phyloP scores from a whole-genome alignment of 2,329 filamentous ascomycete species.

The Chrysosporium keratinophilum region DNA sequence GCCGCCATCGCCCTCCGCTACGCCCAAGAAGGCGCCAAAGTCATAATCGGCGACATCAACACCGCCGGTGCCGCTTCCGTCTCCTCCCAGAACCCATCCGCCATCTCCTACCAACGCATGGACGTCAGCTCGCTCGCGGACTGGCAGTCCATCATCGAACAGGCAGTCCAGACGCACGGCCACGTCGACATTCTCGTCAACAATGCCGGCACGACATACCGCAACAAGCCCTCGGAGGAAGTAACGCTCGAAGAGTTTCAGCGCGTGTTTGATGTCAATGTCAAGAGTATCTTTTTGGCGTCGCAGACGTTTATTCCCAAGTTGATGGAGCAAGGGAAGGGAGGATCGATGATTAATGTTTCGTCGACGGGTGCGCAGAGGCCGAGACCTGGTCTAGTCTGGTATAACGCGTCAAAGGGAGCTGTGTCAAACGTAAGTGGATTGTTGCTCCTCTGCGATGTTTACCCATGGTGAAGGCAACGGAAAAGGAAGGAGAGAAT shows the following conservation, averaged over 20 bases:
- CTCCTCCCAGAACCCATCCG: slow-evolving; percentile 23
- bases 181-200: slow-evolving; percentile 39
- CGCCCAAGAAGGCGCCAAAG: slow-evolving; percentile 34
- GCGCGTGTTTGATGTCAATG: slow-evolving; percentile 37
- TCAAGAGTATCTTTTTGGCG: slow-evolving; percentile 34
- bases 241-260: slow-evolving; percentile 38
- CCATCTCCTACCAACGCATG: slow-evolving; percentile 27
- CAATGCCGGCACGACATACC: slow-evolving; percentile 38
- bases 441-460: too few species aligned
- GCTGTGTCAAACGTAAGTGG: slow-evolving; percentile 35
- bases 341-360: slow-evolving; percentile 38
- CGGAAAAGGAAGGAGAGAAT: neutral
- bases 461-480: too few species aligned
- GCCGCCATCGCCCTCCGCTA: slow-evolving; percentile 34
- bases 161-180: slow-evolving; percentile 25
- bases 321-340: slow-evolving; percentile 31
- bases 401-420: slow-evolving; percentile 39
- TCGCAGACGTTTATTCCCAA: slow-evolving; percentile 27
- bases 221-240: slow-evolving; percentile 34
- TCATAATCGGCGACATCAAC: slow-evolving; percentile 36
- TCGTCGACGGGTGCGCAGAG: slow-evolving; percentile 35
- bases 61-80: slow-evolving; percentile 26
- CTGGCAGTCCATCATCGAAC: slow-evolving; percentile 27
- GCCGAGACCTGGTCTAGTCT: slow-evolving; percentile 36
- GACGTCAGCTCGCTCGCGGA: slow-evolving; percentile 28